phyloP scores from a whole-genome alignment of 208 protist species.

The Porcisia hertigi region DNA sequence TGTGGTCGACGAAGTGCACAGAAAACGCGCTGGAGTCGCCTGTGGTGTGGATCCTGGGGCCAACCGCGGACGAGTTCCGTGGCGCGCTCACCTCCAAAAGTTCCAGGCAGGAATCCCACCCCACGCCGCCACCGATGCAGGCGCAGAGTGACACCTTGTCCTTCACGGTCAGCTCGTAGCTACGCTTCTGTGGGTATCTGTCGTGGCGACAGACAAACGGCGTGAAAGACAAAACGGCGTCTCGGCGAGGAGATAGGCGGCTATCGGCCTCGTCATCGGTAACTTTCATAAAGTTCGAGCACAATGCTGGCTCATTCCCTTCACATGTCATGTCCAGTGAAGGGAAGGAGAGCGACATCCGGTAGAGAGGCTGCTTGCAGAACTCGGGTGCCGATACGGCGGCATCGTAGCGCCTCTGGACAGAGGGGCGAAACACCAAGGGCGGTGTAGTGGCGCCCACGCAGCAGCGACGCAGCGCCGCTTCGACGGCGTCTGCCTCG shows the following conservation, averaged over 20 bases:
- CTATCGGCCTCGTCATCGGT: neutral
- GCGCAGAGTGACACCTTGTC: neutral
- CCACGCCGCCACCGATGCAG: neutral
- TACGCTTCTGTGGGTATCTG: conserved; percentile 16
- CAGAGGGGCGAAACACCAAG: conserved; percentile 11
- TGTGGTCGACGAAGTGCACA: conserved; percentile 13
- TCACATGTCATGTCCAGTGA: conserved; percentile 25
- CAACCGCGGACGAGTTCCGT: neutral
- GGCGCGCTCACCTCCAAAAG: conserved; percentile 8
- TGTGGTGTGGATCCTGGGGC: neutral
- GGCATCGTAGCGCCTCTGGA: conserved; percentile 12
- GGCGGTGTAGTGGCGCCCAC: conserved; percentile 10
- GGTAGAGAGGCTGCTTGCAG: conserved; percentile 16
- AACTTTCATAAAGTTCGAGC: conserved; percentile 1
- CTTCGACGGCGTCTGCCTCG: conserved; percentile 16
- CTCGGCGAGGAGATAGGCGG: neutral
- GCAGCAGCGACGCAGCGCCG: conserved; percentile 25
- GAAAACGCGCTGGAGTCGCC: conserved; percentile 9
- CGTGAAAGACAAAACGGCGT: conserved; percentile 19
- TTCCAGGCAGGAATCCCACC: neutral
- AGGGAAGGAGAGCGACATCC: conserved; percentile 9
- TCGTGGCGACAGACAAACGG: conserved; percentile 17
- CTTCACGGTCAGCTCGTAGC: conserved; percentile 23
- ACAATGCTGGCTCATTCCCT: conserved; percentile 19
- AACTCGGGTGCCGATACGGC: conserved; percentile 8